Evolutionary conservation across 2,329 filamentous ascomycete genomes (phyloP).

Genomic region (Cladosporium sphaerospermum): DNA sequence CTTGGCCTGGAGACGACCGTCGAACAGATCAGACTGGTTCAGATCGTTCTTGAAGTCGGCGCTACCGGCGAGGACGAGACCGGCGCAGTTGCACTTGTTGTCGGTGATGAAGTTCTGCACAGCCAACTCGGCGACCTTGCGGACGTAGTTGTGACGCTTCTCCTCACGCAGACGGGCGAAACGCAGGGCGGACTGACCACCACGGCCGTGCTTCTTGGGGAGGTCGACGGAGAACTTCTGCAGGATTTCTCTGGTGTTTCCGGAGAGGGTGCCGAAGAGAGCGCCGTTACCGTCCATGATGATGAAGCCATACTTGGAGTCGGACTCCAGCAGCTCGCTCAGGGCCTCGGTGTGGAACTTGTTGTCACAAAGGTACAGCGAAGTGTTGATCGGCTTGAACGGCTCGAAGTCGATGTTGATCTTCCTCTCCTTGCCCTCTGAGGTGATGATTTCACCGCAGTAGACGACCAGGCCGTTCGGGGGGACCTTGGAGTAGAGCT

Average conservation of each 20-base stretch:
- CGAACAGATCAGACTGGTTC: slow-evolving; percentile 96
- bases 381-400: slow-evolving; percentile 99
- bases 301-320: slow-evolving; percentile 99
- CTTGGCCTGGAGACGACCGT: slow-evolving; percentile 82
- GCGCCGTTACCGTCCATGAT: slow-evolving; percentile 99
- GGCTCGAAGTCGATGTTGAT: slow-evolving; percentile 99
- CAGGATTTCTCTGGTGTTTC: slow-evolving; percentile 91
- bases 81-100: slow-evolving; percentile 97
- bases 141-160: slow-evolving; percentile 99
- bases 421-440: slow-evolving; percentile 97
- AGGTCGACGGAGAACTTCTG: slow-evolving; percentile 99
- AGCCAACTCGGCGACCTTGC: slow-evolving; percentile 94
- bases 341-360: slow-evolving; percentile 99
- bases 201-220: slow-evolving; percentile 99
- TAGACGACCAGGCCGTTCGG: slow-evolving; percentile 97
- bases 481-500: slow-evolving; percentile 98
- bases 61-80: slow-evolving; percentile 89
- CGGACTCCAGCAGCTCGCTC: slow-evolving; percentile 93
- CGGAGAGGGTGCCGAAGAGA: slow-evolving; percentile 91
- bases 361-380: slow-evolving; percentile 98
- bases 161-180: slow-evolving; percentile 99
- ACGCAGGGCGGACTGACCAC: slow-evolving; percentile 98
- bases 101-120: slow-evolving; percentile 98
- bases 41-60: slow-evolving; percentile 99
- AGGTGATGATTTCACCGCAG: slow-evolving; percentile 99